Base-by-base conservation (phyloP, 2,329 filamentous ascomycete species). In the Talaromyces albobiverticillius region DNA sequence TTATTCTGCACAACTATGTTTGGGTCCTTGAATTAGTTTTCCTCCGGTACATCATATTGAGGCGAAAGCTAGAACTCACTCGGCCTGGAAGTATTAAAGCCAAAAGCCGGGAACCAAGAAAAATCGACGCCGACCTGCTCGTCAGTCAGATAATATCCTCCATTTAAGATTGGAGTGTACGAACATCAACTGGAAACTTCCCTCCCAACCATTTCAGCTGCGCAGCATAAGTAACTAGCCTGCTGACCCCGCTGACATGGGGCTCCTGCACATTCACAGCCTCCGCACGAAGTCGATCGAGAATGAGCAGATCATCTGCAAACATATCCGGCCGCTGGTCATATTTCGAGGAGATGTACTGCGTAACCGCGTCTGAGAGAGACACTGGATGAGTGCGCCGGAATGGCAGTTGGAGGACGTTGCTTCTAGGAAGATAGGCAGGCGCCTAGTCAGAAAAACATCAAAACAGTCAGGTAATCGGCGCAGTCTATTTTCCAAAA, bases 311-410 rank as follows among this genome's bases (percentile, higher is more conserved):
- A 75, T 99, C 94, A 60, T 89, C 82, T 59, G 85, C 84, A 73
- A 99, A 99, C 87, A 96, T 95, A 72, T 96, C 91, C 31, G 94
- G 93, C 69, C 96, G 93, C 71, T 99, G 94, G 73, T 97, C 93
- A 86, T 97, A 97, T 80, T 97, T 96, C 72, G 85, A 87, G 58
- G 91, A 95, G 67, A 99, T 97, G 77, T 99, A 97, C 69, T 94
- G 87, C 60, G 89, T 90, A 69, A 99, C 91, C 47, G 91, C 88
- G 57, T 84, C 80, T 53, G 89, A 88, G 58, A 97, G 82, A 56
- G 87, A 88, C 38, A 96, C 79, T 54, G 87, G 81, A 60, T 88
- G 85, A 49, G 91, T 93, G 68, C 87, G 89, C 64, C 93, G 90
- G 74, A 97, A 97, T 8, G 93, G 92, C 59, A 96, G 80, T 68